phyloP scores from a whole-genome alignment of 306 rosid species.

The Prunus dulcis region DNA sequence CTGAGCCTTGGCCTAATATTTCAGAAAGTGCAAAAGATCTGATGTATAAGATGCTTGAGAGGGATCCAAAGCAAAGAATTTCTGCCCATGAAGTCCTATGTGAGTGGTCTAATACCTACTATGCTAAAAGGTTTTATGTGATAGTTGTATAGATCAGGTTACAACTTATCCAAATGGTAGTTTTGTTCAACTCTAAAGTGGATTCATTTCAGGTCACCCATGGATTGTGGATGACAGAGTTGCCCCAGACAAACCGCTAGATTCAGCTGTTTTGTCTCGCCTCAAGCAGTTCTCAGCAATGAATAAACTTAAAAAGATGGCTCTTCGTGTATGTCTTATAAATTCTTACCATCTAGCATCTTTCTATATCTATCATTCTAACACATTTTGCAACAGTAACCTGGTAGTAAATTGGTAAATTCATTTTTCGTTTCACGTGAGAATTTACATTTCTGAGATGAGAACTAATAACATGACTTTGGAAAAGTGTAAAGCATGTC shows the following conservation, averaged over 20 bases:
- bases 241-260: constrained; percentile 87
- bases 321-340: constrained; percentile 53
- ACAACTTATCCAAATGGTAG: background rate
- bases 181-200: constrained; percentile 14
- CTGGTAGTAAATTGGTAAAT: background rate
- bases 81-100: constrained; percentile 88
- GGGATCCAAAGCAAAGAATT: constrained; percentile 67
- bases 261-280: constrained; percentile 88
- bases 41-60: constrained; percentile 63
- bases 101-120: constrained; percentile 41
- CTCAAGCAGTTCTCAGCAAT: constrained; percentile 87
- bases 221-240: constrained; percentile 84
- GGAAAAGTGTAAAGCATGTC: background rate
- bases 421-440: background rate
- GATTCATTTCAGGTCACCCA: constrained; percentile 64
- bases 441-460: background rate
- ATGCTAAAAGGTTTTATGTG: background rate
- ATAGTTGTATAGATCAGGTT: constrained; percentile 2
- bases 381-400: background rate
- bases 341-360: background rate
- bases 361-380: constrained; percentile 9
- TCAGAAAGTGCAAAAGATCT: constrained; percentile 81
- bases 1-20: constrained; percentile 85
- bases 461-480: background rate
- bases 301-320: constrained; percentile 91